Conservation (phyloP, 805 yeast species). For the Danielozyma ontarioensis region DNA sequence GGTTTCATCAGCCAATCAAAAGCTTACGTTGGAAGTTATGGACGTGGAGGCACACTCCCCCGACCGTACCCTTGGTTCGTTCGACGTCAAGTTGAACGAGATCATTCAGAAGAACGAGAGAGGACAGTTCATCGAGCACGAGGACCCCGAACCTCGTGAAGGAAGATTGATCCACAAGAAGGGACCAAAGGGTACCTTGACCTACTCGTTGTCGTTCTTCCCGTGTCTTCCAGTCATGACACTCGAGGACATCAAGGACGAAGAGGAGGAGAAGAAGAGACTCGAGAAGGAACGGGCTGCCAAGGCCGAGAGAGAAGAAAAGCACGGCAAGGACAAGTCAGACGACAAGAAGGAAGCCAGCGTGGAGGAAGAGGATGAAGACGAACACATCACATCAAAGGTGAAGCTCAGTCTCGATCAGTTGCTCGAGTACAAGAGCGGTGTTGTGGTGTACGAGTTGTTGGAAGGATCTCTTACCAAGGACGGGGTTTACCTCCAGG, state of each 20-base stretch:
- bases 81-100: slow-evolving; percentile 63
- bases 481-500: slow-evolving; percentile 63
- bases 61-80: slow-evolving; percentile 84
- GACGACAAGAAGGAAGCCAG: slow-evolving; percentile 29
- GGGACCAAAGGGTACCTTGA: slow-evolving; percentile 79
- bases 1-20: slow-evolving; percentile 77
- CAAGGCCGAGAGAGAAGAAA: slow-evolving; percentile 24
- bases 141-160: slow-evolving; percentile 50
- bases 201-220: slow-evolving; percentile 73
- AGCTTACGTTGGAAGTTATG: slow-evolving; percentile 82
- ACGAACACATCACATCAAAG: slow-evolving; percentile 16
- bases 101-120: slow-evolving; percentile 65
- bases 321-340: slow-evolving; percentile 27
- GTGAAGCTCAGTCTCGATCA: slow-evolving; percentile 54
- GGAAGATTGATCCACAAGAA: slow-evolving; percentile 66
- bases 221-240: slow-evolving; percentile 79
- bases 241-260: slow-evolving; percentile 65
- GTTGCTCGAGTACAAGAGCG: slow-evolving; percentile 57
- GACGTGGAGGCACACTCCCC: slow-evolving; percentile 75
- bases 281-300: slow-evolving; percentile 14
- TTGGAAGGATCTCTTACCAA: slow-evolving; percentile 52
- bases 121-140: slow-evolving; percentile 53
- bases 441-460: slow-evolving; percentile 69
- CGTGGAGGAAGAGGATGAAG: slow-evolving; percentile 29
- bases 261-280: slow-evolving; percentile 23